A percentile compares a stretch with the other conserved stretches of the same genome.
These are phyloP conservation scores for Paramecium bursaria DNA, from an alignment of 73 alveolate genomes.

Conservation along the genomic window DNA sequence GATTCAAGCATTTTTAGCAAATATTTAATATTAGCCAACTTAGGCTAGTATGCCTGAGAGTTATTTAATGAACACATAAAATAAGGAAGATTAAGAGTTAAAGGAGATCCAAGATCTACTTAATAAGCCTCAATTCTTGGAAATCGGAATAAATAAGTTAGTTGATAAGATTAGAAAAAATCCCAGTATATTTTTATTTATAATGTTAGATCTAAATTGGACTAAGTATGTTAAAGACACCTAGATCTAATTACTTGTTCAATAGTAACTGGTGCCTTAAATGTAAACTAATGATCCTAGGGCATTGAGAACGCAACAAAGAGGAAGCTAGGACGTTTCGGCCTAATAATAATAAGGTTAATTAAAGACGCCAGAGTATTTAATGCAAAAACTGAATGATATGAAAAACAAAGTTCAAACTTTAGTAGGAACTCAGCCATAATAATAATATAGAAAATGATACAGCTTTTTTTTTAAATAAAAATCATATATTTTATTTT, in stretches of 20 bases:
- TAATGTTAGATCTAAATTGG: constrained; percentile 8
- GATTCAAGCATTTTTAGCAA: constrained; percentile 44
- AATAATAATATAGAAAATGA: too few species aligned
- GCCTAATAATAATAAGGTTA: constrained; percentile 5
- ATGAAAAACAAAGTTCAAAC: constrained; percentile 53
- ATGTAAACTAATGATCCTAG: background rate
- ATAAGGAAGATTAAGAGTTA: background rate
- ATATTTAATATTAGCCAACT: background rate
- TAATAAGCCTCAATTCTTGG: background rate
- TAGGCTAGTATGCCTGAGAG: background rate
- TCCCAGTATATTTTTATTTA: constrained; percentile 26
- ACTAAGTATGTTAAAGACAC: constrained; percentile 15
- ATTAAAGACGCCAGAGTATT: constrained; percentile 51
- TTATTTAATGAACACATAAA: too few species aligned
- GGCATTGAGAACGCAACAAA: background rate
- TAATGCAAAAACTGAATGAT: constrained; percentile 54
- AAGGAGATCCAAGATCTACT: background rate
- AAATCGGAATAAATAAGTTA: background rate
- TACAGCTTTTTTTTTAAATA: too few species aligned
- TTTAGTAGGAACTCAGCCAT: too few species aligned
- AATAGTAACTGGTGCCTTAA: background rate
- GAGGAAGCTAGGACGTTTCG: background rate
- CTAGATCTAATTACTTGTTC: constrained; percentile 15
- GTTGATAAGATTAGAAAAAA: constrained; percentile 35
- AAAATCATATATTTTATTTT: too few species aligned